Conservation (phyloP, 163 green algal species). For the Coccomyxa subellipsoidea region DNA sequence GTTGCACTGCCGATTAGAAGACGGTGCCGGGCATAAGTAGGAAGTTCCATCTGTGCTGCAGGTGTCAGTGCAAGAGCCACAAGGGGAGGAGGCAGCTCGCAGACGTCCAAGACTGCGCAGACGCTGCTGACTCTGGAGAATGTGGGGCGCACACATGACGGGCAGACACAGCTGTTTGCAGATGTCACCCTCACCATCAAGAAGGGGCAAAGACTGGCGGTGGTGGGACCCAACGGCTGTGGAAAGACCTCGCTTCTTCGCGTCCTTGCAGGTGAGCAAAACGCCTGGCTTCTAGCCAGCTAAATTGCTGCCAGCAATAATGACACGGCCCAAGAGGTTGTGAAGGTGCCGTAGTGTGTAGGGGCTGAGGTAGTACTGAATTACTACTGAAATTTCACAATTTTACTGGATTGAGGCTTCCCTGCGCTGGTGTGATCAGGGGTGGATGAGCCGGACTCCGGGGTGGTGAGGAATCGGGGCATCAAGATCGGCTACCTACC, state of each 20-base stretch:
- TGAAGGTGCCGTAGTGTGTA: too few relatives aligned
- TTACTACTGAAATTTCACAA: too few relatives aligned
- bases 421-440: neutral
- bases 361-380: too few relatives aligned
- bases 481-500: conserved; percentile 42
- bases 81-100: neutral
- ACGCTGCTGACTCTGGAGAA: conserved; percentile 50
- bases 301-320: too few relatives aligned
- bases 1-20: too few relatives aligned
- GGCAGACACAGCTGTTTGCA: conserved; percentile 65
- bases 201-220: conserved; percentile 61
- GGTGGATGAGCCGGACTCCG: conserved; percentile 25
- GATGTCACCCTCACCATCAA: conserved; percentile 58
- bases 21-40: too few relatives aligned
- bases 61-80: neutral
- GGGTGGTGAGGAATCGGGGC: conserved; percentile 7
- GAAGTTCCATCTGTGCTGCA: too few relatives aligned
- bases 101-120: conserved; percentile 10
- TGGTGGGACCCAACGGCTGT: conserved; percentile 69
- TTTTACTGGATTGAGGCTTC: neutral
- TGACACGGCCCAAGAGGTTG: too few relatives aligned
- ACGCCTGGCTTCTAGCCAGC: too few relatives aligned
- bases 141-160: conserved; percentile 68
- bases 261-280: conserved; percentile 48
- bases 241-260: conserved; percentile 76